Evolutionary conservation across 1,284 basidiomycete species (phyloP), one percentile per base, ranked within the genome.

Genomic region (Naganishia sp.): DNA sequence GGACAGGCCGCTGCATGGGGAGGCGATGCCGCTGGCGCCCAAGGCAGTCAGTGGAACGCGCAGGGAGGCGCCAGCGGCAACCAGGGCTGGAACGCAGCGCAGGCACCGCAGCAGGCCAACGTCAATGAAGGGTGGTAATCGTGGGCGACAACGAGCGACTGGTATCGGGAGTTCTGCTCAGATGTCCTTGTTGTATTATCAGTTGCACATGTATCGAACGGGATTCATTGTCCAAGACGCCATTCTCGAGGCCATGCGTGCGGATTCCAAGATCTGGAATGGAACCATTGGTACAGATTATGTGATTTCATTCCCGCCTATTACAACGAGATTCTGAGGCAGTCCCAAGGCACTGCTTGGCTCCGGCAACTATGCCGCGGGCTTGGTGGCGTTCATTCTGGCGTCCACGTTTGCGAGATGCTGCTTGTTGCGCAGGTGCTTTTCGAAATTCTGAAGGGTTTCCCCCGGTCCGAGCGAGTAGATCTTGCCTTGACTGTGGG

Each of bases 401-500:
- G 72, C 71, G 39, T 82, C 82, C 52, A 89, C 86, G 70, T 85
- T 86, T 52, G 79, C 77, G 45, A 87, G 85, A 75, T 92, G 90
- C 71, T 83, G 80, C 25, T 87, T 83, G 75, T 92, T 91, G 80
- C 86, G 86, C 67, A 97, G 81, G 80, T 99, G 95, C 28, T 97
- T 89, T 75, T 94, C 90, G 74, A 94, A 99, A 79, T 97, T 97
- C 66, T 84, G 84, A 60, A 98, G 81, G 15, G 89, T 89, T 79
- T 95, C 88, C n/a, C 86, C 90, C 3, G 92, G 92, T 33, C 95
- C 95, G 36, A 92, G 88, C 71, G 90, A 94, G 83, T 98, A 99
- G 65, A 98, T 81, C 88, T 94, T 74, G 33, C 76, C 78, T 21
- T 75, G 75, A 67, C 74, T 76, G 15, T 16, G 18, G 18, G n/a